Conservation (phyloP, 176 grass and related monocot species). For the Triticum aestivum region DNA sequence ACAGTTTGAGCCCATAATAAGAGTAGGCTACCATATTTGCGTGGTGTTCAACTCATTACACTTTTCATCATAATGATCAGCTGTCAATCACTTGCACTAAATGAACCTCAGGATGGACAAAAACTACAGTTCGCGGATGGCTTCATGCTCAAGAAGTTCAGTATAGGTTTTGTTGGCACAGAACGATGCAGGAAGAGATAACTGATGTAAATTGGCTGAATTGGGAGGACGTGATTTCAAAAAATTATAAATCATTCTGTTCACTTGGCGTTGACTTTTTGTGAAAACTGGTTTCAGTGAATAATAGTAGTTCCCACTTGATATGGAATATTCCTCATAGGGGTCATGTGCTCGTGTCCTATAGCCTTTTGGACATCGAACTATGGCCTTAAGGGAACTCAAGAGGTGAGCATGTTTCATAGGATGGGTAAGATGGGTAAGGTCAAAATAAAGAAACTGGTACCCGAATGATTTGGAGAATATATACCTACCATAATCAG, state of each 20-base stretch:
- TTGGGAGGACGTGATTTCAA: neutral
- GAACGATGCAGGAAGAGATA: neutral
- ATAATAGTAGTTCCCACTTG: constrained; percentile 19
- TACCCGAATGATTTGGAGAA: constrained; percentile 18
- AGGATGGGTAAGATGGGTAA: neutral
- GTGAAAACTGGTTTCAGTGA: neutral
- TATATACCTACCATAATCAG: constrained; percentile 35
- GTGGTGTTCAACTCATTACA: neutral
- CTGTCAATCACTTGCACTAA: neutral
- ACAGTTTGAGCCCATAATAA: neutral
- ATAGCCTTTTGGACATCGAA: constrained; percentile 16
- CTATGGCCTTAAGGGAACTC: constrained; percentile 20
- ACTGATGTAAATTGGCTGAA: neutral
- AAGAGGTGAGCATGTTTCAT: constrained; percentile 23
- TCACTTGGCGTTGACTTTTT: neutral
- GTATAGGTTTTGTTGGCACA: neutral
- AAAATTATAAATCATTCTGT: neutral
- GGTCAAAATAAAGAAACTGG: constrained; percentile 12
- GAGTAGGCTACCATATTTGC: neutral
- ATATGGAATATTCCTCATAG: constrained; percentile 29
- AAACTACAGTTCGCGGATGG: constrained; percentile 1
- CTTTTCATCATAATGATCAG: neutral
- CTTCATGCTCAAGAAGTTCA: neutral
- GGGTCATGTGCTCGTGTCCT: neutral
- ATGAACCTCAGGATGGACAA: neutral